Base-by-base conservation (phyloP, 768 basidiomycete species). In the Boletus rubescentipes region DNA sequence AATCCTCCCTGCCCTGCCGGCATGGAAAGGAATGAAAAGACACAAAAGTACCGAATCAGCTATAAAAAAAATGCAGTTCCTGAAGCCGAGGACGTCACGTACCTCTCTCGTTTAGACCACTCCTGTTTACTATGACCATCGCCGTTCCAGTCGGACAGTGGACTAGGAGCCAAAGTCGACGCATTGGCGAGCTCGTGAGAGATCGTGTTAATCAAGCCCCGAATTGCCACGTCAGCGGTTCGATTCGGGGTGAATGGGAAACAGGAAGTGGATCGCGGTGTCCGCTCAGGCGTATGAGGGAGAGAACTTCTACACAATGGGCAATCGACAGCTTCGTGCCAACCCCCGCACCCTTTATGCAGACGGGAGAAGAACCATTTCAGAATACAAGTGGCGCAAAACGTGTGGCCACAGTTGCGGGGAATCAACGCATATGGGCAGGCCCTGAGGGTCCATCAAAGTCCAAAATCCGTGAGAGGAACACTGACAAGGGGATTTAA, bases 321-420 rank as follows among this genome's bases (percentile, higher is more conserved):
- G 67, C 85, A 87, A 59, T 84, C 81, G 39, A 87, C 82, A 12
- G 78, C 65, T 61, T 85, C 81, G 56, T 86, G 86, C 86, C 86
- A 89, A 31, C 73, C 72, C 29, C 85, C 85, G 63, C 87, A 87
- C 1, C 72, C 74, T 43, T 72, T 73, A 68, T 87, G 85, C 29
- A 87, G 69, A 44, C 81, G 80, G 61, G 84, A 83, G 73, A 86
- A 87, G 69, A 82, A 82, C 82, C 84, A 85, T 62, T 81, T 81
- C 30, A 87, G 67, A 55, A 85, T 83, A 68, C 84, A 87, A 44
- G 82, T 70, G 30, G 82, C 80, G 63, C 85, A 87, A 62, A 84
- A 88, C 5, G 84, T 79, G 62, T 89, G 87, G 10, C 87, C 86
- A 56, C 86, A 88, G 37, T 73, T 70, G 14, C 72, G 73, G 16